phyloP scores from a whole-genome alignment of 208 protist species.

The Crithidia mellificae region DNA sequence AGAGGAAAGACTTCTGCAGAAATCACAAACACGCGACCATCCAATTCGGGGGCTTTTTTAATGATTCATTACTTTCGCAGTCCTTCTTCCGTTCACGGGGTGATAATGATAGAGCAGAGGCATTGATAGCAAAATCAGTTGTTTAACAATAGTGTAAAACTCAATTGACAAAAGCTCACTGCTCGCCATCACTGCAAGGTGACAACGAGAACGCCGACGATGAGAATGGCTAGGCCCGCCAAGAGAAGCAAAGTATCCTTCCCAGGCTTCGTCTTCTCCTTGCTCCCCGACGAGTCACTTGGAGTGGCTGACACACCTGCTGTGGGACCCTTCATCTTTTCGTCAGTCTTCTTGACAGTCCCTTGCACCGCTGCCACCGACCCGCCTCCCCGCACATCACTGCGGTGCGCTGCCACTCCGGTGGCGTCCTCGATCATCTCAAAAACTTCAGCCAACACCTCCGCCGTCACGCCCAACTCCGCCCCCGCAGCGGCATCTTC shows the following conservation, averaged over 20 bases:
- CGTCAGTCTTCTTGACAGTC: not conserved
- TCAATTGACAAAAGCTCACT: not conserved
- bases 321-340: too few species aligned
- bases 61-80: too few species aligned
- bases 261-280: not conserved
- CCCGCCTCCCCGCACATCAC: conserved; percentile 18
- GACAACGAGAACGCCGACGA: not conserved
- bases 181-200: conserved; percentile 4
- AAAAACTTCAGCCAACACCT: conserved; percentile 31
- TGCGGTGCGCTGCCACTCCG: conserved; percentile 27
- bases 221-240: not conserved
- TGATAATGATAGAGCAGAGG: too few species aligned
- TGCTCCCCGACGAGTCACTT: not conserved
- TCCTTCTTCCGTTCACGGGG: too few species aligned
- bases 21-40: too few species aligned
- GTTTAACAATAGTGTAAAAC: too few species aligned
- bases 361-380: not conserved
- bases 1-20: too few species aligned
- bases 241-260: not conserved
- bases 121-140: too few species aligned
- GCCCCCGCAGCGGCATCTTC: not conserved
- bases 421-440: conserved; percentile 63
- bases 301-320: not conserved
- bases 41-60: too few species aligned
- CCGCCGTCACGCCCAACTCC: conserved; percentile 4